These are phyloP conservation scores for Gleditsia sinensis DNA, from an alignment of 306 rosid species.

Conservation along the genomic window DNA sequence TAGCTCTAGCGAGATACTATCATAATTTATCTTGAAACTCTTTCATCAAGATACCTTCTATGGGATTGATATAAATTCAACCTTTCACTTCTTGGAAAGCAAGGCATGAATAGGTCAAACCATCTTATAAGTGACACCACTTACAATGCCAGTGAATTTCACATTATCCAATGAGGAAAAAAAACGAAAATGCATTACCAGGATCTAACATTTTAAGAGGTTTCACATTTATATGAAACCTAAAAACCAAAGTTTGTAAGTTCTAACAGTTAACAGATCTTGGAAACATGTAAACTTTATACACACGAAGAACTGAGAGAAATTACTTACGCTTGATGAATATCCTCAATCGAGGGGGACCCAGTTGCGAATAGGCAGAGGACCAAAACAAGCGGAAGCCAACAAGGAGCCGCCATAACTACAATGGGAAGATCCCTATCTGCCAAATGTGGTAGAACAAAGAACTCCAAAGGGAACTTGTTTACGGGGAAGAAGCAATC, in stretches of 20 bases:
- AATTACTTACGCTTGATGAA: constrained; percentile 69
- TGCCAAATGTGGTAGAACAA: constrained; percentile 37
- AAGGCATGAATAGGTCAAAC: background rate
- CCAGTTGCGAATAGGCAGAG: constrained; percentile 51
- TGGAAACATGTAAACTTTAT: constrained; percentile 1
- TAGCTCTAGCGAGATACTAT: background rate
- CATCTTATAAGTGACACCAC: background rate
- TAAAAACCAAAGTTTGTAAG: background rate
- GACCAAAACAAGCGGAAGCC: constrained; percentile 41
- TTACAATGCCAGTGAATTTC: constrained; percentile 10
- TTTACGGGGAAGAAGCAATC: constrained; percentile 26
- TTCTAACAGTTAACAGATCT: constrained; percentile 27
- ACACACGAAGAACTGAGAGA: constrained; percentile 10
- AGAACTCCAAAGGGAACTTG: background rate
- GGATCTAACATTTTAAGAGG: constrained; percentile 23
- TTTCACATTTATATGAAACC: constrained; percentile 10
- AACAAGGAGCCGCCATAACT: constrained; percentile 48
- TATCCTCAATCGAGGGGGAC: constrained; percentile 45
- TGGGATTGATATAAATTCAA: background rate
- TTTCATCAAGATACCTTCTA: background rate
- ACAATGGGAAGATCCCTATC: constrained; percentile 20
- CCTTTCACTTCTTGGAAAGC: background rate
- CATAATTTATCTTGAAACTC: background rate
- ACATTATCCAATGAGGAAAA: constrained; percentile 26
- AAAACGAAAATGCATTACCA: constrained; percentile 12